Percentiles rank a stretch among this genome's conserved stretches.
Conservation (phyloP, 2,329 filamentous ascomycete species). For the Ambrosiella cleistominuta region DNA sequence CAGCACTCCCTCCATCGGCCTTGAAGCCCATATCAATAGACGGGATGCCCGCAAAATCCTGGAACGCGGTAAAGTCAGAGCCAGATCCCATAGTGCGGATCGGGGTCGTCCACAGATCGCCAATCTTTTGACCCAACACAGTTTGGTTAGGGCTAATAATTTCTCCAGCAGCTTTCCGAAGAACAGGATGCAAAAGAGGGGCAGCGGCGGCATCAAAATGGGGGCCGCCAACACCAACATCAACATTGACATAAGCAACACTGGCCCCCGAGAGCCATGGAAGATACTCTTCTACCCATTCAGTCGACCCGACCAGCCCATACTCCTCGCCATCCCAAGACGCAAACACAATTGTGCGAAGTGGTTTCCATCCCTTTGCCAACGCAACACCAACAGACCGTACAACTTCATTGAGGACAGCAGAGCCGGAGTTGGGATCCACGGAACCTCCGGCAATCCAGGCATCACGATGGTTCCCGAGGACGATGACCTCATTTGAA, state of each 20-base stretch:
- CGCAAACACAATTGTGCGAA: constrained; percentile 80
- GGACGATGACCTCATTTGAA: constrained; percentile 65
- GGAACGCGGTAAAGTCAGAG: constrained; percentile 59
- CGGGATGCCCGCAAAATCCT: constrained; percentile 52
- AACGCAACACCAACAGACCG: constrained; percentile 56
- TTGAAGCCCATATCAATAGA: constrained; percentile 46
- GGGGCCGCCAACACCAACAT: constrained; percentile 52
- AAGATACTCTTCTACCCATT: constrained; percentile 83
- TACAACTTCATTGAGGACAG: constrained; percentile 61
- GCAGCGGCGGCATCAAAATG: constrained; percentile 49
- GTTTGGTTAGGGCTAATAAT: constrained; percentile 64
- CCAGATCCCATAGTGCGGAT: constrained; percentile 54
- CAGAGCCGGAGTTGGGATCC: constrained; percentile 70
- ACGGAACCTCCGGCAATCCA: constrained; percentile 75
- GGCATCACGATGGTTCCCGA: constrained; percentile 86
- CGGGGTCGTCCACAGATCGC: constrained; percentile 45
- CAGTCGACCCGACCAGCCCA: constrained; percentile 67
- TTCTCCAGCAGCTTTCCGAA: constrained; percentile 46
- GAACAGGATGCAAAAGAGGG: constrained; percentile 56
- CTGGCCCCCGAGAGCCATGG: constrained; percentile 59
- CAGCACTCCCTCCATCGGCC: constrained; percentile 26
- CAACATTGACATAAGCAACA: constrained; percentile 74
- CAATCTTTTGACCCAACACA: constrained; percentile 50
- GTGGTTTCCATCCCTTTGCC: constrained; percentile 38
- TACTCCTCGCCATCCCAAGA: constrained; percentile 77